Evolutionary conservation across 2,329 filamentous ascomycete genomes (phyloP).

Genomic region (Colletotrichum sp.): DNA sequence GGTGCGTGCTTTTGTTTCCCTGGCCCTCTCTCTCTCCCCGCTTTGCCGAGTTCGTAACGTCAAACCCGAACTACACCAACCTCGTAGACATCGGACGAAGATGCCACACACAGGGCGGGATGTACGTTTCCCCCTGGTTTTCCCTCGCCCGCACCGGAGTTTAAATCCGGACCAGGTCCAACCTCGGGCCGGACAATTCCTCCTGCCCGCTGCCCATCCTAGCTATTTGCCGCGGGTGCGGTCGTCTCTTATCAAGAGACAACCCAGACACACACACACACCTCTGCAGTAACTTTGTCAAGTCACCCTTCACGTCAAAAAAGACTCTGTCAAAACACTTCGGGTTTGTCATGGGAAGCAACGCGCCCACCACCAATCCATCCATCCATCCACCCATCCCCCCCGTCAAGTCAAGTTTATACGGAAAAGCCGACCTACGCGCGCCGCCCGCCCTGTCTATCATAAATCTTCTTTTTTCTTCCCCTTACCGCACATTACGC

Average conservation of each 20-base stretch:
- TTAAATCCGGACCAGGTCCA: neutral
- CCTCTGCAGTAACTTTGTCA: neutral
- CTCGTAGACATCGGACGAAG: neutral
- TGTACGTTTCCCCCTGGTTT: neutral
- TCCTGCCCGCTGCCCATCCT: neutral
- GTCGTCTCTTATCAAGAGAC: neutral
- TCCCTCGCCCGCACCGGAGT: neutral
- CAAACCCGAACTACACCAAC: neutral
- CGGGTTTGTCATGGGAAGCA: neutral
- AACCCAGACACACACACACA: neutral
- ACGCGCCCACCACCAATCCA: neutral
- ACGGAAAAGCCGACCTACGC: neutral
- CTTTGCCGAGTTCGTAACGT: neutral
- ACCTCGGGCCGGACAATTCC: neutral
- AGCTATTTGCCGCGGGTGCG: neutral
- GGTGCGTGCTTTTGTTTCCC: neutral
- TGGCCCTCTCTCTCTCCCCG: neutral
- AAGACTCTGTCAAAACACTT: neutral
- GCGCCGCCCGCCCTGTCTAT: neutral
- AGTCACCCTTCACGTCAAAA: conserved; percentile 5
- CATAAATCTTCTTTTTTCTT: neutral
- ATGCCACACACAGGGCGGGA: neutral
- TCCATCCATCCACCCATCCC: neutral
- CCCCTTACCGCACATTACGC: neutral
- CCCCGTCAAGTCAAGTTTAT: neutral